Percentiles rank a stretch among this genome's conserved stretches.
Conservation (phyloP, 352 stramenopile species). For the Phytophthora sp. region DNA sequence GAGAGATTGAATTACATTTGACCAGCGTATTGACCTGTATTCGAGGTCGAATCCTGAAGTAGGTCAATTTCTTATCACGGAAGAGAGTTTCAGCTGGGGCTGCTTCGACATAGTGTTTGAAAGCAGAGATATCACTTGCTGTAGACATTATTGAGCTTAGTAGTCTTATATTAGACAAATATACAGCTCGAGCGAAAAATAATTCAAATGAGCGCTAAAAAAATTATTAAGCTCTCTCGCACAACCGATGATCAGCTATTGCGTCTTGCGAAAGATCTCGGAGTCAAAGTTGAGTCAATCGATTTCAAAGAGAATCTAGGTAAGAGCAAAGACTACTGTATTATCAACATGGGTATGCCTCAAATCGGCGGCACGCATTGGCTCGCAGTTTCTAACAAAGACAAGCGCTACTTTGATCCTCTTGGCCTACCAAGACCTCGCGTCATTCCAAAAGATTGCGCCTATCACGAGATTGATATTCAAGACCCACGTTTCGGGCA, state of each 20-base stretch:
- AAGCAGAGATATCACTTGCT: slow-evolving; percentile 10
- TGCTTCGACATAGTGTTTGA: slow-evolving; percentile 12
- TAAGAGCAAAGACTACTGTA: slow-evolving; percentile 5
- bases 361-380: too few relatives aligned
- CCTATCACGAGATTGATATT: too few relatives aligned
- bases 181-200: background rate
- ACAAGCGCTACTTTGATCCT: too few relatives aligned
- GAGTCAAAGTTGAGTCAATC: slow-evolving; percentile 9
- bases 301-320: slow-evolving; percentile 1
- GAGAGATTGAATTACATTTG: slow-evolving; percentile 3
- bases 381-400: too few relatives aligned
- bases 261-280: background rate
- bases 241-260: background rate
- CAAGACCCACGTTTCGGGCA: too few relatives aligned
- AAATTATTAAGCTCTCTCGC: background rate
- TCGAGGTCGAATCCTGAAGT: slow-evolving; percentile 2
- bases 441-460: too few relatives aligned
- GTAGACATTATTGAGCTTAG: background rate
- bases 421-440: too few relatives aligned
- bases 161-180: slow-evolving; percentile 1
- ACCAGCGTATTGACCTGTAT: background rate
- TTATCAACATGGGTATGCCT: too few relatives aligned
- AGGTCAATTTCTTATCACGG: slow-evolving; percentile 18
- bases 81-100: slow-evolving; percentile 1
- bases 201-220: background rate